phyloP scores from a whole-genome alignment of 768 basidiomycete species.

The Rhizopogon roseolus region DNA sequence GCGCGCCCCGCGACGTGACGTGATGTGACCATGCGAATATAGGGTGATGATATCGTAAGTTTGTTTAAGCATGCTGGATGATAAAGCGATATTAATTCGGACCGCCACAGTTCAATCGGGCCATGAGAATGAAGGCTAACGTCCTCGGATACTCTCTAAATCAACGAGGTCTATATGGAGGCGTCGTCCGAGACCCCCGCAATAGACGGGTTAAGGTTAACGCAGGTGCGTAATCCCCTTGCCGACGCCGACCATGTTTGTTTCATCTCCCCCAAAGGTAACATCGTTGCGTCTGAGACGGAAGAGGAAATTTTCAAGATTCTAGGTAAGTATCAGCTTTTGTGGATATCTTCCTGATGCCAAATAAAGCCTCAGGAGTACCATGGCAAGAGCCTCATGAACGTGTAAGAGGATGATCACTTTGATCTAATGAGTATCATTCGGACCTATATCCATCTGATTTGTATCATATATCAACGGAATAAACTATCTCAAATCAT shows the following conservation, averaged over 20 bases:
- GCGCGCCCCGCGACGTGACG: background rate
- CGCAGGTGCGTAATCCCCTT: constrained; percentile 39
- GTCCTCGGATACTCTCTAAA: constrained; percentile 82
- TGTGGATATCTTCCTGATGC: background rate
- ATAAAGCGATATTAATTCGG: background rate
- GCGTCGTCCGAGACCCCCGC: constrained; percentile 66
- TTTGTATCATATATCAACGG: too few relatives aligned
- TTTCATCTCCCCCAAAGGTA: constrained; percentile 35
- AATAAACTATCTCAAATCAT: too few relatives aligned
- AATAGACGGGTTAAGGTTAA: constrained; percentile 57
- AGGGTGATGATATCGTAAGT: constrained; percentile 89
- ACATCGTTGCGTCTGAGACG: constrained; percentile 72
- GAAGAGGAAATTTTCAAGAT: constrained; percentile 84
- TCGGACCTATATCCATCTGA: too few relatives aligned
- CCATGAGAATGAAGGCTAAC: constrained; percentile 79
- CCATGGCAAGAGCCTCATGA: constrained; percentile 84
- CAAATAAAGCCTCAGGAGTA: constrained; percentile 35
- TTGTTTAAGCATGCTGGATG: background rate
- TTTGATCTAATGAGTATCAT: background rate
- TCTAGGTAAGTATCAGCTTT: constrained; percentile 38
- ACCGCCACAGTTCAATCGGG: constrained; percentile 74
- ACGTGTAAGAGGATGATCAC: constrained; percentile 41
- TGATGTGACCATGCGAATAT: constrained; percentile 2
- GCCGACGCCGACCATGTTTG: background rate
- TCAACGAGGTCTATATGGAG: constrained; percentile 75